These are phyloP conservation scores for Flagelloscypha sp. DNA, from an alignment of 768 basidiomycete species.

Conservation along the genomic window DNA sequence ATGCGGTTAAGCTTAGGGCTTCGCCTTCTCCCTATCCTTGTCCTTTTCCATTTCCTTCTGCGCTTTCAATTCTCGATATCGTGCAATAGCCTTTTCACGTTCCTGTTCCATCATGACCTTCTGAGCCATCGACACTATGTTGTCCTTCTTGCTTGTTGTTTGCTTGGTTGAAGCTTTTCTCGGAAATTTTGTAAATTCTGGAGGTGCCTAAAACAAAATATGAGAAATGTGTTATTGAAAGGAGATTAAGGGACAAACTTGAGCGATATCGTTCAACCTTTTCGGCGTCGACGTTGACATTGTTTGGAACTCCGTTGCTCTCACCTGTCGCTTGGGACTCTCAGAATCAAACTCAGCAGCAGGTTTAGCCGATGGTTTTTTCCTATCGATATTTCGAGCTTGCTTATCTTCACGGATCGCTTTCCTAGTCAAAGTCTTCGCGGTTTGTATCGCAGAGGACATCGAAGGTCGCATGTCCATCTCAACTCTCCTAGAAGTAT, in stretches of 20 bases:
- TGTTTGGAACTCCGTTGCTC: constrained; percentile 41
- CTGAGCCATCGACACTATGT: constrained; percentile 66
- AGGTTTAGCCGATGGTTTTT: constrained; percentile 19
- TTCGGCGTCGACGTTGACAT: constrained; percentile 48
- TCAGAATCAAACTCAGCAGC: constrained; percentile 11
- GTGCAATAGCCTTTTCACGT: constrained; percentile 37
- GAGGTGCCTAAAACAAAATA: too few species aligned
- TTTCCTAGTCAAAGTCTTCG: constrained; percentile 43
- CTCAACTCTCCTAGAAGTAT: constrained; percentile 57
- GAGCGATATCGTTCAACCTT: constrained; percentile 63
- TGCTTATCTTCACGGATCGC: constrained; percentile 29
- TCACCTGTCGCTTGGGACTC: constrained; percentile 15
- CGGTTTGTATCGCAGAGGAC: constrained; percentile 49
- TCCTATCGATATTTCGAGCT: constrained; percentile 11
- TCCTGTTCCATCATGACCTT: constrained; percentile 71
- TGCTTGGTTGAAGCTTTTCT: constrained; percentile 30
- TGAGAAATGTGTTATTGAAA: too few species aligned
- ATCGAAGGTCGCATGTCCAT: constrained; percentile 59
- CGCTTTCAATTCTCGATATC: constrained; percentile 44
- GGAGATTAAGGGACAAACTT: too few species aligned
- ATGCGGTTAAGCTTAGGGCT: too few species aligned
- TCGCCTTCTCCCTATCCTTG: too few species aligned
- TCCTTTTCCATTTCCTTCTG: too few species aligned
- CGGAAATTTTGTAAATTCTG: constrained; percentile 48
- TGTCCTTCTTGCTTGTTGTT: constrained; percentile 25